Evolutionary conservation across 805 yeast genomes (phyloP).

Genomic region (Nakazawaea molendinolei): DNA sequence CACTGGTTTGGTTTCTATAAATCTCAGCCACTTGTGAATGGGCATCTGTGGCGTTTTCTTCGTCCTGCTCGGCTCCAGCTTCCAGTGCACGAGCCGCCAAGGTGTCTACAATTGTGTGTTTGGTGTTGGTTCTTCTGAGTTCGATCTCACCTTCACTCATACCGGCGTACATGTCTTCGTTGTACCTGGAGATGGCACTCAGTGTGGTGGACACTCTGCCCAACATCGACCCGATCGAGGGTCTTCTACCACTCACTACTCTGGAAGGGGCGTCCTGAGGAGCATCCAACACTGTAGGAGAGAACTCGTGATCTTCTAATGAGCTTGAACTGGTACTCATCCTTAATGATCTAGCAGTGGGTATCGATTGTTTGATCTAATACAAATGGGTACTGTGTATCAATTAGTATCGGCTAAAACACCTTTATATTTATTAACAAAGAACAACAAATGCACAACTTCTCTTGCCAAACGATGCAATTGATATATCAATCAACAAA

Average conservation of each 20-base stretch:
- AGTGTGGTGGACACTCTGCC: not conserved
- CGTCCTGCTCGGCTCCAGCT: constrained; percentile 3
- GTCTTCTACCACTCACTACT: not conserved
- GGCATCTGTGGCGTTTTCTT: not conserved
- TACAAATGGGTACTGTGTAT: too few species aligned
- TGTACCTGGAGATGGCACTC: not conserved
- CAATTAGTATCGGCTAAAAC: too few species aligned
- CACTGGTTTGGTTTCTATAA: constrained; percentile 4
- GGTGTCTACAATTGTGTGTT: constrained; percentile 35
- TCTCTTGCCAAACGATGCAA: too few species aligned
- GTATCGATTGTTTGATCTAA: too few species aligned
- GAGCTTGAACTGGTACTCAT: too few species aligned
- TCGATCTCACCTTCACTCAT: constrained; percentile 29
- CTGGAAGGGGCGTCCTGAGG: too few species aligned
- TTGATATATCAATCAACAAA: too few species aligned
- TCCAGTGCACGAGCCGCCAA: constrained; percentile 21
- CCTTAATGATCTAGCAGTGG: too few species aligned
- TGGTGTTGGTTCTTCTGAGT: constrained; percentile 36
- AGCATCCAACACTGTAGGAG: too few species aligned
- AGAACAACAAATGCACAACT: too few species aligned
- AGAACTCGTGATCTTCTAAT: too few species aligned
- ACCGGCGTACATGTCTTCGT: constrained; percentile 16
- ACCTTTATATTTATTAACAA: too few species aligned
- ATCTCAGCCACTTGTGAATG: not conserved
- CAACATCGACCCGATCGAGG: constrained; percentile 1